A percentile compares a stretch with the other conserved stretches of the same genome.
These are phyloP conservation scores for Reutealis trisperma DNA, from an alignment of 345 rosid genomes.

Conservation along the genomic window DNA sequence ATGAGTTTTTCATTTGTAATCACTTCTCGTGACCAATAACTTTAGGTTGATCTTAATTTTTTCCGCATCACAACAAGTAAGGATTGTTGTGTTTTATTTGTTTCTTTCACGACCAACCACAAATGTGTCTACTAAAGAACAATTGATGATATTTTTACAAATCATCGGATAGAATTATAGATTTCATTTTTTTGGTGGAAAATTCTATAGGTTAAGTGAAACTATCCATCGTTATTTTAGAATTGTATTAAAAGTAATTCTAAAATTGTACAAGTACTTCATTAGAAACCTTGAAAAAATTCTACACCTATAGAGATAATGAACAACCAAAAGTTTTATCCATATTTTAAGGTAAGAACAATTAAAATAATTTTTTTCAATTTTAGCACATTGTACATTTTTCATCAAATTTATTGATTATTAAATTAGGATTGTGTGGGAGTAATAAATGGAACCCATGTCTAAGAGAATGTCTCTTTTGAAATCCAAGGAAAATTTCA, in stretches of 20 bases:
- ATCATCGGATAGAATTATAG: not conserved
- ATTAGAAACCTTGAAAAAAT: not conserved
- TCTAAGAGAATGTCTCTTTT: not conserved
- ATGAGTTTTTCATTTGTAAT: no score
- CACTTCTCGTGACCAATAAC: no score
- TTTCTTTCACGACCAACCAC: not conserved
- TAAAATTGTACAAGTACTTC: not conserved
- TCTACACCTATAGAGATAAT: not conserved
- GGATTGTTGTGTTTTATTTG: no score
- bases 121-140: not conserved
- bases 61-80: no score
- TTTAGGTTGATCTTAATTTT: no score
- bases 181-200: not conserved
- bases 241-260: conserved; percentile 1
- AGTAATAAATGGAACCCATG: not conserved
- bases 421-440: no score
- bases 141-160: not conserved
- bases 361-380: no score
- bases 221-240: not conserved
- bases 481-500: not conserved
- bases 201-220: not conserved
- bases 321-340: not conserved
- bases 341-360: not conserved
- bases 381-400: no score
- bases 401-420: no score